Conservation (phyloP, 352 stramenopile species). For the Pythium grandisporangium region DNA sequence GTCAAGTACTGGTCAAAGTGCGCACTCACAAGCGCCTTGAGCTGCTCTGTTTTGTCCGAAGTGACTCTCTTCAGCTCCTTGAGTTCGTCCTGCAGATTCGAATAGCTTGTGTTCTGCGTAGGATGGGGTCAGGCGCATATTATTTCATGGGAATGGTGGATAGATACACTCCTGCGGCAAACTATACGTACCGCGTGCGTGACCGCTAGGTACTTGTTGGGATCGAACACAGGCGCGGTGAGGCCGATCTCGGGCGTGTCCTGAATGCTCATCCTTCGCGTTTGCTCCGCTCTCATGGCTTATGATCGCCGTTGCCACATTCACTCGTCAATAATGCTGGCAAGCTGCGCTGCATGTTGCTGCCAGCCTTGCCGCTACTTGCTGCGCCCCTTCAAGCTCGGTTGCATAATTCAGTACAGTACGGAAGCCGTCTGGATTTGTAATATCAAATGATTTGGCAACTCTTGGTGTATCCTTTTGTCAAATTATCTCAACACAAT, state of each 20-base stretch:
- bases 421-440: no score
- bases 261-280: no score
- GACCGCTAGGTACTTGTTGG: slow-evolving; percentile 45
- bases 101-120: slow-evolving; percentile 45
- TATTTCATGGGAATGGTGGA: background rate
- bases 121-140: background rate
- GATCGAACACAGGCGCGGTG: slow-evolving; percentile 44
- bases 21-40: slow-evolving; percentile 69
- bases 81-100: slow-evolving; percentile 50
- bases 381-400: no score
- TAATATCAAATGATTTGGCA: no score
- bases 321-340: no score
- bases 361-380: no score
- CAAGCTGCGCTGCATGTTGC: no score
- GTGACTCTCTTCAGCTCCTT: slow-evolving; percentile 59
- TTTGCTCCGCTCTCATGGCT: no score
- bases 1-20: slow-evolving; percentile 82
- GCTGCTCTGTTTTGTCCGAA: slow-evolving; percentile 77
- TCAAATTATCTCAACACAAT: no score
- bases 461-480: no score
- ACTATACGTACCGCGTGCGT: slow-evolving; percentile 60
- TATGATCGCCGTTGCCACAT: no score
- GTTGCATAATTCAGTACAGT: no score
- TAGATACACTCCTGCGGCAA: background rate
- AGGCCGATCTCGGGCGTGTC: slow-evolving; percentile 43